phyloP scores from a whole-genome alignment of 768 basidiomycete species.

The Tricholoma sp. region DNA sequence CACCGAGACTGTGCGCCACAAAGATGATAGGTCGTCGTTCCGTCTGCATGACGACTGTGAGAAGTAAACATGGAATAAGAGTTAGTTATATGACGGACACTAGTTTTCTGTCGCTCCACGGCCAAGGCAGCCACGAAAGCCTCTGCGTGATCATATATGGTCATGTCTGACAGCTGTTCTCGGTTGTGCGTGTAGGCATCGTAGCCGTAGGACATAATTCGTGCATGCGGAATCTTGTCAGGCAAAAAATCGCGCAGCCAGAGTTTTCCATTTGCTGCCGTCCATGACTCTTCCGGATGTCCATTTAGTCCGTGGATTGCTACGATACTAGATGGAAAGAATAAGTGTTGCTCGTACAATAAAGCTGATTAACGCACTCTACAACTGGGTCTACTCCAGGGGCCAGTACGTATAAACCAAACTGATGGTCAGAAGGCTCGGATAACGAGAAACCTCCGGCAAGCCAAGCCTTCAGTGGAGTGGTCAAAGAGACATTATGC shows the following conservation, averaged over 20 bases:
- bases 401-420: too few relatives aligned
- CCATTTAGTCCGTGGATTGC: slow-evolving; percentile 11
- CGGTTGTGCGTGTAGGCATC: slow-evolving; percentile 7
- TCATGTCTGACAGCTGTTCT: slow-evolving; percentile 3
- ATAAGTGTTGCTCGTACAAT: too few relatives aligned
- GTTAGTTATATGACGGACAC: background rate
- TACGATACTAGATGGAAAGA: slow-evolving; percentile 3
- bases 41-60: background rate
- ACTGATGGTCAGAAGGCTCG: too few relatives aligned
- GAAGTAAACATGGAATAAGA: too few relatives aligned
- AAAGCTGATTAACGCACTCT: too few relatives aligned
- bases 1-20: slow-evolving; percentile 8
- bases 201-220: slow-evolving; percentile 7
- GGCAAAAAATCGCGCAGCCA: background rate
- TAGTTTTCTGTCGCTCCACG: slow-evolving; percentile 1
- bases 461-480: too few relatives aligned
- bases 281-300: slow-evolving; percentile 5
- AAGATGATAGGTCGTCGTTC: slow-evolving; percentile 2
- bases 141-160: slow-evolving; percentile 7
- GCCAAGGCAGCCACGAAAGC: slow-evolving; percentile 2
- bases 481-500: too few relatives aligned
- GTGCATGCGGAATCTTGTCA: slow-evolving; percentile 1
- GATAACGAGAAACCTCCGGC: too few relatives aligned
- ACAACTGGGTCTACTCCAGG: too few relatives aligned
- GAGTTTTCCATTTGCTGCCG: background rate